These are phyloP conservation scores for Claviceps capensis DNA, from an alignment of 2,329 filamentous ascomycete species.

Conservation along the genomic window DNA sequence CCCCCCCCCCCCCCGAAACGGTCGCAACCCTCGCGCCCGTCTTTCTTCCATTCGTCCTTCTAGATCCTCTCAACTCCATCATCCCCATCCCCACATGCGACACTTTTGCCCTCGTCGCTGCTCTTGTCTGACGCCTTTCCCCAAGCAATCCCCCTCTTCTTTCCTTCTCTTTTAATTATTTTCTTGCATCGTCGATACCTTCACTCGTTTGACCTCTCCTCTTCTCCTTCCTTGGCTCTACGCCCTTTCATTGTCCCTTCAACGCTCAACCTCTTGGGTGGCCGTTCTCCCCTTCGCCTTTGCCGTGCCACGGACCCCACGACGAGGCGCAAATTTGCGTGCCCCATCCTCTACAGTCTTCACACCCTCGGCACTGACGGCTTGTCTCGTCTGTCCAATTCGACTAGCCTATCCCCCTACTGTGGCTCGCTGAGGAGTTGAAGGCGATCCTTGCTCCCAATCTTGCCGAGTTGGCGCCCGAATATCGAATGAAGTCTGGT, in stretches of 20 bases:
- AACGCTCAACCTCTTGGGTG: background rate
- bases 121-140: constrained; percentile 5
- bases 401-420: background rate
- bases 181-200: constrained; percentile 1
- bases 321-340: constrained; percentile 2
- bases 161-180: background rate
- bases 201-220: constrained; percentile 1
- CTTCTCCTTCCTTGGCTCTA: background rate
- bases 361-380: background rate
- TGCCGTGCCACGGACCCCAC: background rate
- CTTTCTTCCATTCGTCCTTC: constrained; percentile 5
- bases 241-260: background rate
- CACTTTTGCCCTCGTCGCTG: background rate
- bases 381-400: background rate
- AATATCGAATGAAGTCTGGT: background rate
- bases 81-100: constrained; percentile 4
- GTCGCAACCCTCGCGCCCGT: constrained; percentile 1
- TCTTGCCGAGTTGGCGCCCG: background rate
- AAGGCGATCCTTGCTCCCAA: background rate
- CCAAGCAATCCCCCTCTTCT: background rate
- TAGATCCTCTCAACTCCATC: constrained; percentile 3
- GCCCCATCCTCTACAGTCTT: background rate
- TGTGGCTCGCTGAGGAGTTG: background rate
- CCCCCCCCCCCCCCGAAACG: background rate
- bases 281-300: background rate